These are phyloP conservation scores for Crotalaria pallida DNA, from an alignment of 306 rosid species.

Conservation along the genomic window DNA sequence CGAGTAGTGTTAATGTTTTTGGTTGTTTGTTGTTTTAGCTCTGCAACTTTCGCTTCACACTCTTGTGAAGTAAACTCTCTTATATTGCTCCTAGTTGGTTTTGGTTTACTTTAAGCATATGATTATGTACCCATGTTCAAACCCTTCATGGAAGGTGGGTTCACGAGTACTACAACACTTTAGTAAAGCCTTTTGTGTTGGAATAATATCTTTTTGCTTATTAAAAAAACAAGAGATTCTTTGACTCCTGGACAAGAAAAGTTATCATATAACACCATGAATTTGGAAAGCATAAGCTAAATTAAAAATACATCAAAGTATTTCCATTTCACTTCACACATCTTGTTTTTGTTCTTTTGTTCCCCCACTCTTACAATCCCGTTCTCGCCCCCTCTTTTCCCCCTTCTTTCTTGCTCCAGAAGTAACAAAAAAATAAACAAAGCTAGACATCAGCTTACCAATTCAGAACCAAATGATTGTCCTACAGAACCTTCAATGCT, in stretches of 20 bases:
- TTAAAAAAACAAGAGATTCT: no score
- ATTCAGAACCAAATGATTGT: neutral
- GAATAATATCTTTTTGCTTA: no score
- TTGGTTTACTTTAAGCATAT: no score
- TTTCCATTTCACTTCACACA: constrained; percentile 5
- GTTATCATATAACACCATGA: neutral
- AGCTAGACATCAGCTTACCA: neutral
- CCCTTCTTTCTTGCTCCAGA: neutral
- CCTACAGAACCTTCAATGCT: constrained; percentile 23
- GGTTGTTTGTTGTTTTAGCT: no score
- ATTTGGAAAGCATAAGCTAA: neutral
- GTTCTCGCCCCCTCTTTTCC: neutral
- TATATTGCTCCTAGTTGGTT: no score
- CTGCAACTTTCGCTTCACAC: no score
- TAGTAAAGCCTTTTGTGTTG: no score
- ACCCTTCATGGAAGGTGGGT: no score
- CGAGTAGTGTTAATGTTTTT: no score
- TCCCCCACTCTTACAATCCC: neutral
- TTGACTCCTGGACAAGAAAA: neutral
- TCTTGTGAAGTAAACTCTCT: no score
- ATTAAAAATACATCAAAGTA: constrained; percentile 12
- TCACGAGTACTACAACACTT: no score
- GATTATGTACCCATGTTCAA: no score
- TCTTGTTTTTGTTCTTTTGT: neutral
- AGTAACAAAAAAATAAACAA: neutral